phyloP scores from a whole-genome alignment of 768 basidiomycete genomes.

The Agrocybe pediades region DNA sequence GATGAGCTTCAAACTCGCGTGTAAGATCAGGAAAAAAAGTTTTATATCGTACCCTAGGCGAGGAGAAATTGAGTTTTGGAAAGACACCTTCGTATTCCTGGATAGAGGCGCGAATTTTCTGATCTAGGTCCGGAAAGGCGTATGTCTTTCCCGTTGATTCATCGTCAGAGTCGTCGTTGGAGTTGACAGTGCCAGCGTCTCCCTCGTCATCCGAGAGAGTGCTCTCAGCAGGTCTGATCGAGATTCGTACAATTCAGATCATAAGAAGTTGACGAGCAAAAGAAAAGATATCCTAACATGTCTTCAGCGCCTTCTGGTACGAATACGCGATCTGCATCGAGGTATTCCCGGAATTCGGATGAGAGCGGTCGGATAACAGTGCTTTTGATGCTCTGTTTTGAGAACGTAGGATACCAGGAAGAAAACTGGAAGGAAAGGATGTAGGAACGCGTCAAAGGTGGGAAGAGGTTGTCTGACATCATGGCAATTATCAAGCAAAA shows the following conservation, averaged over 20 bases:
- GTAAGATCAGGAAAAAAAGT: not conserved
- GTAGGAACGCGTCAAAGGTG: constrained; percentile 47
- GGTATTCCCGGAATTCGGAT: constrained; percentile 64
- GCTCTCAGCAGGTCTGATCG: constrained; percentile 49
- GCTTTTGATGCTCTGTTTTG: constrained; percentile 65
- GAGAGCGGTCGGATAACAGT: constrained; percentile 73
- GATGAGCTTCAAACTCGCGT: not conserved
- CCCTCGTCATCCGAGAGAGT: constrained; percentile 62
- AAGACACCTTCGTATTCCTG: constrained; percentile 80
- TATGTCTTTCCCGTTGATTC: constrained; percentile 38
- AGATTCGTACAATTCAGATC: not conserved
- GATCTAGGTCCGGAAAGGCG: constrained; percentile 84
- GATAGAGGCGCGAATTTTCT: constrained; percentile 66
- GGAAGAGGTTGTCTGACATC: constrained; percentile 43
- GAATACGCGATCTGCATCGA: constrained; percentile 83
- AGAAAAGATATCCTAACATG: constrained; percentile 45
- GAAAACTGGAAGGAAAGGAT: constrained; percentile 81
- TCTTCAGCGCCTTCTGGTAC: constrained; percentile 83
- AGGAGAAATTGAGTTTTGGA: constrained; percentile 95
- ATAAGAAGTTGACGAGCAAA: constrained; percentile 1
- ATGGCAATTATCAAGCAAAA: not conserved
- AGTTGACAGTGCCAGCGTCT: constrained; percentile 31
- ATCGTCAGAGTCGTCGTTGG: constrained; percentile 37
- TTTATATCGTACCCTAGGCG: constrained; percentile 85
- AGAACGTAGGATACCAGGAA: constrained; percentile 79